Base-by-base conservation (phyloP, 139 green algal genomes). In the Pseudopediastrum boryanum region DNA sequence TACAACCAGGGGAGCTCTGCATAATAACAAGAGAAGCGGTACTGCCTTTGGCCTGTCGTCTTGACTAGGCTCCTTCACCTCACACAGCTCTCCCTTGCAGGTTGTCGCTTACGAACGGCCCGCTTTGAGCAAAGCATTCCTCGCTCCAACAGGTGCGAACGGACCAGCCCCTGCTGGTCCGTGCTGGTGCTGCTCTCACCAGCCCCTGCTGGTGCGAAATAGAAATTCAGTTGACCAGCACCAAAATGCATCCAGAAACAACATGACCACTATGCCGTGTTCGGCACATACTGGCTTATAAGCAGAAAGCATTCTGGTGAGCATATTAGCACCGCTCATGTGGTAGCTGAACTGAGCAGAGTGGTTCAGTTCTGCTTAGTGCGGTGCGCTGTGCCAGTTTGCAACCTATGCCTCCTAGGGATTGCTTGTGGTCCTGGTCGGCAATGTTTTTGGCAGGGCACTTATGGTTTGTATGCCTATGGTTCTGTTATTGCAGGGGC, bases 111-210 rank as follows among this genome's bases (percentile, higher is more conserved):
- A 98, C 69, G 95, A 98, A 83, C 86, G 95, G 25, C 95, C 95
- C 8, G 93, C 95, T 0, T 86, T 98, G 2, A 91, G 76, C 63
- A 98, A 98, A 83, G 95, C 85, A 0, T 98, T 97, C 81, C 87
- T 98, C 2, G 78, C 93, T 46, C 88, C 91, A 8, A 80, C 89
- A 43, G 74, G 73, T 84, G 62, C 12, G 73, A 19, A 39, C 5
- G 54, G 25, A n/a, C 54, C 8, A 12, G 54, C 54, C 13, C 25
- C 13, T 7, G 7, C 54, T 9, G 21, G 13, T 21, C 8, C 50
- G 21, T 27, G 44, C 4, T 27, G 27, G 4, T n/a, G 16, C 48
- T 19, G 19, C 13, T 19, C 48, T 16, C 7, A 66, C 50, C 38
- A 48, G 48, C 31, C 43, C 1, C 29, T 42, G 38, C 35, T 31